Percentiles rank a stretch among this genome's conserved stretches.
Conservation (phyloP, 176 grass and related monocot genomes). For the Cocos nucifera region DNA sequence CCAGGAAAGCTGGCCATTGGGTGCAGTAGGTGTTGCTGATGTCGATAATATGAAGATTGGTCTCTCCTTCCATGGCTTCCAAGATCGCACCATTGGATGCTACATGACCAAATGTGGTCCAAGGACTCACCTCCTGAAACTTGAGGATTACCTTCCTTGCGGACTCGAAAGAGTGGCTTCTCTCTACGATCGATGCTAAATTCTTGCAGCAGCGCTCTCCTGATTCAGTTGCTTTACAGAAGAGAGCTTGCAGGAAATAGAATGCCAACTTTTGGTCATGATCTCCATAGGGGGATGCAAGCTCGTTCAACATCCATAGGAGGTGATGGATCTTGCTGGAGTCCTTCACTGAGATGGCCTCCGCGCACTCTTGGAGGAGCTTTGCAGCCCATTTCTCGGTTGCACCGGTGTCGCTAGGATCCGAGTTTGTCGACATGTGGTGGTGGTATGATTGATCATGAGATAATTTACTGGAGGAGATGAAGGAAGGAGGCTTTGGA, state of each 20-base stretch:
- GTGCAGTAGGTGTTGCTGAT: conserved; percentile 12
- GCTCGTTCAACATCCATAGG: conserved; percentile 9
- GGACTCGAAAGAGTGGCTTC: not conserved
- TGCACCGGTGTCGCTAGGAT: not conserved
- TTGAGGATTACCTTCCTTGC: conserved; percentile 3
- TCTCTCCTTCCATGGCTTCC: conserved; percentile 5
- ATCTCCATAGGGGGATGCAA: conserved; percentile 3
- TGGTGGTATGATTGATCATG: not conserved
- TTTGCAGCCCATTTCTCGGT: not conserved
- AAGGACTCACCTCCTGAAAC: conserved; percentile 9
- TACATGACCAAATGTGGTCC: conserved; percentile 11
- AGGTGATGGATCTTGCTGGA: conserved; percentile 3
- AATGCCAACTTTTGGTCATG: not conserved
- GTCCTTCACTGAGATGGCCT: not conserved
- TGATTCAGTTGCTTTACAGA: not conserved
- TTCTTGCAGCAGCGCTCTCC: not conserved
- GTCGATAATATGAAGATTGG: conserved; percentile 3
- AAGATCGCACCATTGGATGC: conserved; percentile 10
- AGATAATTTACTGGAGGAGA: not conserved
- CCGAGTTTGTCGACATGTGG: too few species aligned
- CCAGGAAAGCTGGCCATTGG: not conserved
- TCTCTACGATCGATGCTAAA: not conserved
- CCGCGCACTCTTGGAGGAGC: conserved; percentile 5
- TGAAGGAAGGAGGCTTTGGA: not conserved
- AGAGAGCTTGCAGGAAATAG: conserved; percentile 3